Evolutionary conservation across 306 rosid species (phyloP).

Genomic region (Quercus cerris): DNA sequence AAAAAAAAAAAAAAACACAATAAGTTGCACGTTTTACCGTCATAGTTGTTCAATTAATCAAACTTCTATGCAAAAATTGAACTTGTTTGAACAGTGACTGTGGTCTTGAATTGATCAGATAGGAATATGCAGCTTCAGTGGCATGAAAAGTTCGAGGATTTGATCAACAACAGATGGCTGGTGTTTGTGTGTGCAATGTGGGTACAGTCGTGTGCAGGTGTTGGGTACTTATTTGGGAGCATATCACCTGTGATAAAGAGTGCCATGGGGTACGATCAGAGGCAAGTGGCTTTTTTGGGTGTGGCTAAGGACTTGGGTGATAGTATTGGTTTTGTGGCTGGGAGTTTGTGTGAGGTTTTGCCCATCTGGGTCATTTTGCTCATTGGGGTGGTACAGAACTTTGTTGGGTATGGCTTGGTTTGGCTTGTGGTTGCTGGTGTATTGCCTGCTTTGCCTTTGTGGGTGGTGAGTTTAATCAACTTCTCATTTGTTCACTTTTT

Average conservation of each 20-base stretch:
- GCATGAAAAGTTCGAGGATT: constrained; percentile 38
- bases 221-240: constrained; percentile 83
- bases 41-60: neutral
- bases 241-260: constrained; percentile 80
- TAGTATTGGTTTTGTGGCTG: constrained; percentile 75
- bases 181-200: constrained; percentile 91
- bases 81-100: neutral
- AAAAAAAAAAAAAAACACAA: too few species aligned
- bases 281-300: constrained; percentile 59
- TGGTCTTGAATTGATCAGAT: too few species aligned
- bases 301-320: constrained; percentile 86
- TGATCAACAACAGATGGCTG: constrained; percentile 65
- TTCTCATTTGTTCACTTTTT: neutral
- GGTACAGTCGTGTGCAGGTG: constrained; percentile 74
- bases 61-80: neutral
- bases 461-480: constrained; percentile 52
- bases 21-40: too few species aligned
- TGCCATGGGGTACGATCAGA: constrained; percentile 67
- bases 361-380: constrained; percentile 54
- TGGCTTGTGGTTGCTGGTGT: constrained; percentile 71
- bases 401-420: constrained; percentile 66
- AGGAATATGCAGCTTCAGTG: constrained; percentile 14
- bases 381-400: constrained; percentile 54
- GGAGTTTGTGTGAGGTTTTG: constrained; percentile 45
- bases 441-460: constrained; percentile 53